A percentile compares a stretch with the other conserved stretches of the same genome.
phyloP scores from a whole-genome alignment of 495 filamentous ascomycete genomes.

The Aspergillus sclerotiicarbonarius region DNA sequence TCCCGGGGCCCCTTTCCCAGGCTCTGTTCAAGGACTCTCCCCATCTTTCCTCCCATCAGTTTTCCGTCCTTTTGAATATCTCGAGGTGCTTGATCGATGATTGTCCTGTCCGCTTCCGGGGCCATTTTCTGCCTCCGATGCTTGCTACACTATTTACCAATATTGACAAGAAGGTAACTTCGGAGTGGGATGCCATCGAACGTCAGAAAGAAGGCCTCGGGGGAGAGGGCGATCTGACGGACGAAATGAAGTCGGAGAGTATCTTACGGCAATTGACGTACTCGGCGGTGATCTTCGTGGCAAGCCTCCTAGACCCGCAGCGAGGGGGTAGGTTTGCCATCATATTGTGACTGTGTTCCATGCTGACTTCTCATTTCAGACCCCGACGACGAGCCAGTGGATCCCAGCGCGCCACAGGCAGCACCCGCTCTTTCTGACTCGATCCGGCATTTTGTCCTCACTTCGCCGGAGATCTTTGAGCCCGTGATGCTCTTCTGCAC shows the following conservation, averaged over 20 bases:
- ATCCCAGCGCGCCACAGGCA: slow-evolving; percentile 39
- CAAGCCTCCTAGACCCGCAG: slow-evolving; percentile 77
- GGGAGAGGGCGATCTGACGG: slow-evolving; percentile 68
- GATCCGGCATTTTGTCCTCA: slow-evolving; percentile 77
- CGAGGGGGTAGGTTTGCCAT: slow-evolving; percentile 40
- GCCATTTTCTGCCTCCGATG: slow-evolving; percentile 83
- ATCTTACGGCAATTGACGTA: slow-evolving; percentile 92
- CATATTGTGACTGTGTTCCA: neutral
- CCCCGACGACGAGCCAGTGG: slow-evolving; percentile 40
- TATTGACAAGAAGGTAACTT: slow-evolving; percentile 79
- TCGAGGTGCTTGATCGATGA: slow-evolving; percentile 84
- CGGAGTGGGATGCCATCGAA: slow-evolving; percentile 74
- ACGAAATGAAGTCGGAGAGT: slow-evolving; percentile 98
- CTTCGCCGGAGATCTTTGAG: slow-evolving; percentile 74
- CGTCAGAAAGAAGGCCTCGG: slow-evolving; percentile 63
- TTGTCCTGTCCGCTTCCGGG: slow-evolving; percentile 74
- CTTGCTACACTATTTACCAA: slow-evolving; percentile 77
- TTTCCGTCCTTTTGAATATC: slow-evolving; percentile 84
- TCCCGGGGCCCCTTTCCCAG: slow-evolving; percentile 79
- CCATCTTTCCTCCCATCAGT: slow-evolving; percentile 85
- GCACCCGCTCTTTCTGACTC: slow-evolving; percentile 43
- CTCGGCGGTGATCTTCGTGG: slow-evolving; percentile 85
- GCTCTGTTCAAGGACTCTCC: slow-evolving; percentile 82
- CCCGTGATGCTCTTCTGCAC: slow-evolving; percentile 88
- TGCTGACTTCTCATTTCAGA: slow-evolving; percentile 27